Evolutionary conservation across 441 rosid species (phyloP).

Genomic region (Codiaeum variegatum): DNA sequence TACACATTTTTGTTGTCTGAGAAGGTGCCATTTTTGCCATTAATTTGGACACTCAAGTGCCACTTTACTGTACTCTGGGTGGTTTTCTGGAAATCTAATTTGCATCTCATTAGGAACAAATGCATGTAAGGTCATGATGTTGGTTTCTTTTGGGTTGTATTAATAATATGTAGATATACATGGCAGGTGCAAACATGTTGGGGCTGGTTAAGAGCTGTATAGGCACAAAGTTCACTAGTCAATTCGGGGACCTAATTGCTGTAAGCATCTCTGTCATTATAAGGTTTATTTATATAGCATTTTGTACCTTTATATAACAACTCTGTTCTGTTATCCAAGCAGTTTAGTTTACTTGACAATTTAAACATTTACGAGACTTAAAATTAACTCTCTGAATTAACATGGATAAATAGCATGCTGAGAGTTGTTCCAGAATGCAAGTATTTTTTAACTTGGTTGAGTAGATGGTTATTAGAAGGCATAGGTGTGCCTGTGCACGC

Average conservation of each 20-base stretch:
- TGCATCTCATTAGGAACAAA: background rate
- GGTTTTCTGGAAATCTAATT: background rate
- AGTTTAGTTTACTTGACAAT: too few species aligned
- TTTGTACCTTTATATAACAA: background rate
- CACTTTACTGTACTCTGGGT: background rate
- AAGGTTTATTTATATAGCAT: background rate
- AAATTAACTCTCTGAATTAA: too few species aligned
- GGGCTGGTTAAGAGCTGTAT: conserved; percentile 85
- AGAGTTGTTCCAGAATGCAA: background rate
- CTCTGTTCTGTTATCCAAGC: background rate
- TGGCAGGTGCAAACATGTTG: conserved; percentile 66
- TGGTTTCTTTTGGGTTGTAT: background rate
- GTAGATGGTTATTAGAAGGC: background rate
- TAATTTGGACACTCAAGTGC: background rate
- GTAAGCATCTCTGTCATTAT: conserved; percentile 42
- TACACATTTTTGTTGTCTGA: too few species aligned
- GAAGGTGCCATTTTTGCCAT: too few species aligned
- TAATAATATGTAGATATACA: conserved; percentile 1
- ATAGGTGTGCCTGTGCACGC: background rate
- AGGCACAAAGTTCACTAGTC: conserved; percentile 94
- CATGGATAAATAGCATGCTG: background rate
- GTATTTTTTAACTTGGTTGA: background rate
- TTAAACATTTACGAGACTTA: background rate
- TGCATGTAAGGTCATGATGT: background rate
- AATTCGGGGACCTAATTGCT: conserved; percentile 90